Evolutionary conservation across 2,329 filamentous ascomycete species (phyloP).

Genomic region (Fusarium nisikadoi): DNA sequence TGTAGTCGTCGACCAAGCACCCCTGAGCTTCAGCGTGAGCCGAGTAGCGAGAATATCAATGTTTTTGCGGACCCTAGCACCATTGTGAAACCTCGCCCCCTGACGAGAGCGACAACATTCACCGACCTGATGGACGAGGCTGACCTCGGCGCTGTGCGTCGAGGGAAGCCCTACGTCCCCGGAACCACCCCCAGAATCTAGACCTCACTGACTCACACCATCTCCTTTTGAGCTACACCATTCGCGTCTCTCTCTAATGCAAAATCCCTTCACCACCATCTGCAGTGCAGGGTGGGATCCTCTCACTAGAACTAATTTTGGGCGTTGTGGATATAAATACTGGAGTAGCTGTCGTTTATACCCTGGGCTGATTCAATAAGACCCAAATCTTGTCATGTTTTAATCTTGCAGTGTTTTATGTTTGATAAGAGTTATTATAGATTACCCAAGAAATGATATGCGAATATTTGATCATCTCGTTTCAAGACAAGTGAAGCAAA

Average conservation of each 20-base stretch:
- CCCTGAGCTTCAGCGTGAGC: constrained; percentile 53
- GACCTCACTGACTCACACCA: background rate
- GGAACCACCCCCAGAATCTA: constrained; percentile 49
- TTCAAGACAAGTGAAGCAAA: background rate
- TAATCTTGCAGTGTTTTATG: constrained; percentile 4
- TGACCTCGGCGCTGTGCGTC: constrained; percentile 54
- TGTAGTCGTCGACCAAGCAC: constrained; percentile 44
- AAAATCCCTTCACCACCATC: constrained; percentile 2
- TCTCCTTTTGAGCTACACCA: background rate
- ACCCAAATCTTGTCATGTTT: constrained; percentile 5
- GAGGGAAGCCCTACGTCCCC: constrained; percentile 57
- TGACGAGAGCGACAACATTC: constrained; percentile 59
- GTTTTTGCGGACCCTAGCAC: constrained; percentile 62
- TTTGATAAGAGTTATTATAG: constrained; percentile 24
- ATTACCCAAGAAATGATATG: constrained; percentile 37
- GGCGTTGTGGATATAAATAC: constrained; percentile 28
- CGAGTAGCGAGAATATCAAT: constrained; percentile 62
- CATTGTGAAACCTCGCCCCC: constrained; percentile 45
- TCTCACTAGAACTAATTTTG: constrained; percentile 24
- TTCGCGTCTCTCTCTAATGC: constrained; percentile 9
- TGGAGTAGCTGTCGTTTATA: constrained; percentile 40
- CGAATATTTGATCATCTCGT: constrained; percentile 29
- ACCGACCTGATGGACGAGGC: constrained; percentile 64
- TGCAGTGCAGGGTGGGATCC: constrained; percentile 30
- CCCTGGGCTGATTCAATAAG: constrained; percentile 26